phyloP scores from a whole-genome alignment of 2,329 filamentous ascomycete species.

The Emydomyces testavorans region DNA sequence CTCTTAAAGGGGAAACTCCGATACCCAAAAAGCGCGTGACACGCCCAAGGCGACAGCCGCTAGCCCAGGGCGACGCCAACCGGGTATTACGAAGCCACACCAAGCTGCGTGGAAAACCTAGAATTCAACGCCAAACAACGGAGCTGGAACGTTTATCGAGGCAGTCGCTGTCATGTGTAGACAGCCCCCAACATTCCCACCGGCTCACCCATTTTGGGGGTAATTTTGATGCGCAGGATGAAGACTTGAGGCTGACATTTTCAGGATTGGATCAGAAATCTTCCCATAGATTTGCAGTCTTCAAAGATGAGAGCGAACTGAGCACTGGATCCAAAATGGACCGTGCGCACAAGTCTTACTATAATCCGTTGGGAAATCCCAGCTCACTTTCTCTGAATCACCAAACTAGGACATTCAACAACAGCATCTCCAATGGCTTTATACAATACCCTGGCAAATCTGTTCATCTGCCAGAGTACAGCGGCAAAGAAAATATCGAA shows the following conservation, averaged over 20 bases:
- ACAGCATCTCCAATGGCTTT: neutral
- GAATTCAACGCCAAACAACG: constrained; percentile 10
- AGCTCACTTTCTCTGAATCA: constrained; percentile 20
- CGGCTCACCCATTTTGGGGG: constrained; percentile 17
- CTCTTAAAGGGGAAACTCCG: constrained; percentile 36
- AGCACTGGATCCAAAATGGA: neutral
- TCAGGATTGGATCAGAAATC: constrained; percentile 23
- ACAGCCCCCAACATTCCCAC: constrained; percentile 18
- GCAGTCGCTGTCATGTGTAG: constrained; percentile 18
- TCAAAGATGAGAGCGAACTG: constrained; percentile 24
- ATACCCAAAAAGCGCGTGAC: constrained; percentile 28
- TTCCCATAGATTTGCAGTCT: constrained; percentile 27
- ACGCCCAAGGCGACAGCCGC: constrained; percentile 22
- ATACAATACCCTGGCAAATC: constrained; percentile 8
- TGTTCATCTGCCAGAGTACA: constrained; percentile 12
- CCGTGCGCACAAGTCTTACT: constrained; percentile 1
- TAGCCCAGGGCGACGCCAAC: constrained; percentile 28
- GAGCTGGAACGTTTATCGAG: constrained; percentile 13
- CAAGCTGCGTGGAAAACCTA: constrained; percentile 21
- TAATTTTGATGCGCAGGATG: constrained; percentile 21
- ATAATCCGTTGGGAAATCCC: constrained; percentile 12
- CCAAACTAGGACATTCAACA: constrained; percentile 12
- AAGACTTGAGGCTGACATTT: constrained; percentile 28
- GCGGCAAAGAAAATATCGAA: constrained; percentile 33
- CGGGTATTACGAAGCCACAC: constrained; percentile 21